These are phyloP conservation scores for Hymenoscyphus linearis DNA, from an alignment of 2,329 filamentous ascomycete species.

Conservation along the genomic window DNA sequence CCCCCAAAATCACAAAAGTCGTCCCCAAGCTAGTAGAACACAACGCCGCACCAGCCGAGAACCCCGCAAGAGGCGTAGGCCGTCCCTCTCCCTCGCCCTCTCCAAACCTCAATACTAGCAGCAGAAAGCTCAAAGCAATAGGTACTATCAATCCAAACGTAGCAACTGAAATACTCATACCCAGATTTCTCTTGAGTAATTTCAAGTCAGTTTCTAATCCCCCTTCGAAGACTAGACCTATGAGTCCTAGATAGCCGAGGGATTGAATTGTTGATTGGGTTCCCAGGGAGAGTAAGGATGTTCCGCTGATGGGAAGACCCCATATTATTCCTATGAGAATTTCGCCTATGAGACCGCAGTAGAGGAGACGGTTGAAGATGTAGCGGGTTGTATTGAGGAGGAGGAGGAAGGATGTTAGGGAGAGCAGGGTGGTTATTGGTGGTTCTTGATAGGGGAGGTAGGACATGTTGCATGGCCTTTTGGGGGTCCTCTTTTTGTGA, in stretches of 20 bases:
- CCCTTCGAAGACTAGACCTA: conserved; percentile 64
- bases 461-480: conserved; percentile 11
- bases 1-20: conserved; percentile 58
- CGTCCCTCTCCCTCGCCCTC: conserved; percentile 13
- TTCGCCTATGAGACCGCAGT: conserved; percentile 68
- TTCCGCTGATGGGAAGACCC: conserved; percentile 61
- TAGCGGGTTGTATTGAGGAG: conserved; percentile 54
- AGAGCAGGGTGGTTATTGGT: conserved; percentile 51
- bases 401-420: conserved; percentile 56
- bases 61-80: conserved; percentile 39
- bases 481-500: not conserved
- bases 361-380: conserved; percentile 53
- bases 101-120: conserved; percentile 23
- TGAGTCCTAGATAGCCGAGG: conserved; percentile 67
- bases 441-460: conserved; percentile 58
- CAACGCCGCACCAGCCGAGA: conserved; percentile 67
- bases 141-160: conserved; percentile 59
- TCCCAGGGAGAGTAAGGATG: conserved; percentile 48
- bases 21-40: conserved; percentile 73
- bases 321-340: conserved; percentile 65
- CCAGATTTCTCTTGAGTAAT: conserved; percentile 51
- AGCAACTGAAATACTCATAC: conserved; percentile 57
- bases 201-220: conserved; percentile 22
- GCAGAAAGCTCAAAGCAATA: conserved; percentile 59
- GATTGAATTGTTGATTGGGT: conserved; percentile 54